Evolutionary conservation across 2,329 filamentous ascomycete genomes (phyloP), one percentile per base, ranked within the genome.

Genomic region (Colletotrichum gigasporum): DNA sequence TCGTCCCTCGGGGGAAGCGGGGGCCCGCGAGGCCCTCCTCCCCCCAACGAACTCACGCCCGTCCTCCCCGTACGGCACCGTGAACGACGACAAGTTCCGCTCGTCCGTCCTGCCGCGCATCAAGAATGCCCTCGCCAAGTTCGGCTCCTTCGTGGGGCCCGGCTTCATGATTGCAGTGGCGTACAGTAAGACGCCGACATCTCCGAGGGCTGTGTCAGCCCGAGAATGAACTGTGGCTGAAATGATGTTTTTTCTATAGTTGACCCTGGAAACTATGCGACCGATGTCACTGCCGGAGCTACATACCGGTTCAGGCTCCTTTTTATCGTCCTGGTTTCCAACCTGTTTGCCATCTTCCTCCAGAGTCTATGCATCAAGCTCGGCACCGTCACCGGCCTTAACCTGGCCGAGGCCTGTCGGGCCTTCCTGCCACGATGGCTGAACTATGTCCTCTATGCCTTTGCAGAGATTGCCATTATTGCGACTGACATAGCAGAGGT

Each of bases 401-500:
- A 91, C 69, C 80, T 92, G 12, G 87, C 90, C 1, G 83, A 90
- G 66, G 87, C 88, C 9, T 91, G 88, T 69, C 84, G 89, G 32
- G 86, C 83, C 8, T 88, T 89, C 72, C 80, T 91, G 12, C 90
- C 90, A 1, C 79, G 79, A 68, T 92, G 89, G 90, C 72, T 91
- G 58, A 90, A 88, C 66, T 82, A 85, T 44, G 71, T 81, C 16
- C 78, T 92, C 3, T 92, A 91, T 70, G 73, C 82, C 18, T 78
- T 92, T 67, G 85, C 89, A 2, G 90, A 92, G 73, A 77, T 83
- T 4, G 89, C 90, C 64, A 92, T 92, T 61, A 87, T 92, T 55
- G 90, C 90, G 0, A 92, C 90, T 0, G 90, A 92, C 72, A 87
- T 92, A 67, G 89, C 89, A 60, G 89, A 91, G 76, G 85, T 85